Percentiles rank a stretch among this genome's conserved stretches.
Evolutionary conservation across 441 rosid species (phyloP).

Genomic region (Gossypium gossypioides): DNA sequence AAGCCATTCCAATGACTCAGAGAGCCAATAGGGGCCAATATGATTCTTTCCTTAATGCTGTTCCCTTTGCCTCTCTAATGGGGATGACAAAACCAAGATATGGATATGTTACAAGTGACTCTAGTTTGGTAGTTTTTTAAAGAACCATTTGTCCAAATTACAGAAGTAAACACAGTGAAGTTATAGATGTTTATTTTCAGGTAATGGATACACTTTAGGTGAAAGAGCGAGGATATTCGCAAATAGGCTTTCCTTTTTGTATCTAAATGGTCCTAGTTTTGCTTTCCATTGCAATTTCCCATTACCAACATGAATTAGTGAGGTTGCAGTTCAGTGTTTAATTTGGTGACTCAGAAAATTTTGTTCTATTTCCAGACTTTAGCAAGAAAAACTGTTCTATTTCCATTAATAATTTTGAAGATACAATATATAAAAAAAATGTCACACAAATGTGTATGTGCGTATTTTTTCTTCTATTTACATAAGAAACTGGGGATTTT

Average conservation of each 20-base stretch:
- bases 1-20: slow-evolving; percentile 40
- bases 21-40: slow-evolving; percentile 25
- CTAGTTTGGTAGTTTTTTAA: slow-evolving; percentile 19
- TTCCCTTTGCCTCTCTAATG: slow-evolving; percentile 14
- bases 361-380: not conserved
- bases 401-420: not conserved
- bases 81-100: slow-evolving; percentile 20
- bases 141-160: slow-evolving; percentile 7
- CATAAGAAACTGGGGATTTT: not conserved
- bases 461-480: not conserved
- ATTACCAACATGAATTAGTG: slow-evolving; percentile 1
- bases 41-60: slow-evolving; percentile 15
- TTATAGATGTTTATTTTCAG: slow-evolving; percentile 19
- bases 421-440: not conserved
- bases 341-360: not conserved
- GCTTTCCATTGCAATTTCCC: not conserved
- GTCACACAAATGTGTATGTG: not conserved
- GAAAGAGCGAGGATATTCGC: slow-evolving; percentile 6
- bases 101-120: slow-evolving; percentile 20
- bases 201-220: slow-evolving; percentile 13
- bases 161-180: not conserved
- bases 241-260: not conserved
- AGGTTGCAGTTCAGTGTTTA: not conserved
- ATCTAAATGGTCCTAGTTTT: slow-evolving; percentile 3
- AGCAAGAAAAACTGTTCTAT: not conserved